A percentile compares a stretch with the other conserved stretches of the same genome.
Evolutionary conservation across 2,329 filamentous ascomycete genomes (phyloP).

Genomic region (Fusarium sp.): DNA sequence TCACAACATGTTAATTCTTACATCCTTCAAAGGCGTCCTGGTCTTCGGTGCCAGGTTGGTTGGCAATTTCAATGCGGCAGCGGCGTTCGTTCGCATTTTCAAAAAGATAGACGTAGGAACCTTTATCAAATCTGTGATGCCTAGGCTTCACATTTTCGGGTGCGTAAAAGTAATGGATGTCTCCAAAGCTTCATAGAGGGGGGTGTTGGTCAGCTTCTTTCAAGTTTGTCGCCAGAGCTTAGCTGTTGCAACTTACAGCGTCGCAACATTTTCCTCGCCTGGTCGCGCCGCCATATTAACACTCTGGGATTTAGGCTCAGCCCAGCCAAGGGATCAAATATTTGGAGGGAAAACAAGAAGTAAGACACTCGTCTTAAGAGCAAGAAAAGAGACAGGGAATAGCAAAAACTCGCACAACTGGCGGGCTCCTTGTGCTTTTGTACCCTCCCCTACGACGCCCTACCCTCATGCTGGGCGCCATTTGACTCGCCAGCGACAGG

Average conservation of each 20-base stretch:
- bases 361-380: conserved; percentile 22
- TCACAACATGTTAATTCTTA: conserved; percentile 55
- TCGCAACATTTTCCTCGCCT: conserved; percentile 62
- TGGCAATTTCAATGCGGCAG: conserved; percentile 79
- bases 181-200: conserved; percentile 69
- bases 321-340: not conserved
- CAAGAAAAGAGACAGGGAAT: conserved; percentile 3
- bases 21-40: conserved; percentile 83
- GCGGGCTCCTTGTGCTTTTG: conserved; percentile 39
- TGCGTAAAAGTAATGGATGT: conserved; percentile 81
- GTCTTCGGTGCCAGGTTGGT: conserved; percentile 75
- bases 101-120: conserved; percentile 82
- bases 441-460: conserved; percentile 25
- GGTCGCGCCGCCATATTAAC: conserved; percentile 56
- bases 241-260: conserved; percentile 54
- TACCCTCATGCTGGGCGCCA: conserved; percentile 29
- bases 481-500: conserved; percentile 32
- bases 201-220: conserved; percentile 16
- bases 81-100: conserved; percentile 73
- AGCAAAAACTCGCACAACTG: conserved; percentile 24
- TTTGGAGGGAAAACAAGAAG: not conserved
- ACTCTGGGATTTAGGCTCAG: conserved; percentile 4
- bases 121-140: conserved; percentile 84
- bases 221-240: not conserved
- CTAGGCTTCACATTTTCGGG: conserved; percentile 71